These are phyloP conservation scores for Nevesoporus exiguus DNA, from an alignment of 768 basidiomycete genomes.

Conservation along the genomic window DNA sequence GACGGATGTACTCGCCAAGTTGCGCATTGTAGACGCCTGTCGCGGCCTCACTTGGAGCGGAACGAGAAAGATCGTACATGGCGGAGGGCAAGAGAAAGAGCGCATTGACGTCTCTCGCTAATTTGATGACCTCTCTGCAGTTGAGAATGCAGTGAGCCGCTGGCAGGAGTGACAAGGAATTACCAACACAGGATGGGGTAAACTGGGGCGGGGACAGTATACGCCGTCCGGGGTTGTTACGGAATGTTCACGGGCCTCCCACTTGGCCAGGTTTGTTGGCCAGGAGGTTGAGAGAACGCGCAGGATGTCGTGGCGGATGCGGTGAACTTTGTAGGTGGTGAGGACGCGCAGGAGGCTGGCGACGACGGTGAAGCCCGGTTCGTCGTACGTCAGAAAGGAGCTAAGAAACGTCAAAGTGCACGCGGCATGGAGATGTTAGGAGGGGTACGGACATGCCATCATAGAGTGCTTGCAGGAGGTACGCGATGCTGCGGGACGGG, in stretches of 20 bases:
- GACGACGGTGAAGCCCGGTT: slow-evolving; percentile 48
- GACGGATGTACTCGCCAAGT: slow-evolving; percentile 37
- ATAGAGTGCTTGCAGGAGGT: slow-evolving; percentile 63
- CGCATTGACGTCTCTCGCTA: slow-evolving; percentile 55
- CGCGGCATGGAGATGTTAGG: background rate
- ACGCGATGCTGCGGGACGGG: slow-evolving; percentile 50
- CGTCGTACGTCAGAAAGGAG: slow-evolving; percentile 45
- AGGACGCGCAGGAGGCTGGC: slow-evolving; percentile 59
- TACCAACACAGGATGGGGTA: slow-evolving; percentile 70
- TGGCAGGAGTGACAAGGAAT: background rate
- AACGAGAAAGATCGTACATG: slow-evolving; percentile 78
- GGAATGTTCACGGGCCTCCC: slow-evolving; percentile 66
- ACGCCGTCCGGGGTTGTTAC: slow-evolving; percentile 47
- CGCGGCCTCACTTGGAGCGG: slow-evolving; percentile 57
- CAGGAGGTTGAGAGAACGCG: slow-evolving; percentile 50
- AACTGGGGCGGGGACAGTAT: slow-evolving; percentile 51
- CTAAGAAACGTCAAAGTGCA: slow-evolving; percentile 31
- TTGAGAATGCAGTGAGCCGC: slow-evolving; percentile 5
- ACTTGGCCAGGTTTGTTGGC: slow-evolving; percentile 59
- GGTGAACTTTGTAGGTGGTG: slow-evolving; percentile 60
- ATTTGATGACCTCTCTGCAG: slow-evolving; percentile 59
- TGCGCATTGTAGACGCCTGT: slow-evolving; percentile 44
- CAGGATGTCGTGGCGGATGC: slow-evolving; percentile 56
- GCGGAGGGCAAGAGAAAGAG: slow-evolving; percentile 66
- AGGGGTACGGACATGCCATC: slow-evolving; percentile 57